phyloP scores from a whole-genome alignment of 352 stramenopile genomes.

The Pythium utonaiense region DNA sequence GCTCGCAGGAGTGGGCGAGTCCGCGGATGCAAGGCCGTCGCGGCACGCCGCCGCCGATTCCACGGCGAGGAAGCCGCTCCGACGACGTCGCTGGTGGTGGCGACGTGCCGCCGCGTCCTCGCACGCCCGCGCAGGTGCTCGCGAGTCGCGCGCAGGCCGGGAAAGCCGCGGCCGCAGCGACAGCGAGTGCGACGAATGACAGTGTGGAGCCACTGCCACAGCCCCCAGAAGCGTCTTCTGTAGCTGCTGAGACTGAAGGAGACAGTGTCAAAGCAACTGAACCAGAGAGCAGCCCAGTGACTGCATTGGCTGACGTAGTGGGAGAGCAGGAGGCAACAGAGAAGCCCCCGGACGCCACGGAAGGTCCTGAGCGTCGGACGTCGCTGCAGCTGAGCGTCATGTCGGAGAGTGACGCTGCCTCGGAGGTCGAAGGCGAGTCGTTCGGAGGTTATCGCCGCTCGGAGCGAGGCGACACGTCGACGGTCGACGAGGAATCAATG shows the following conservation, averaged over 20 bases:
- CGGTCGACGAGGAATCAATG: conserved; percentile 23
- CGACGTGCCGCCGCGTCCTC: conserved; percentile 3
- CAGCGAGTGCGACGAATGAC: not conserved
- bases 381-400: conserved; percentile 10
- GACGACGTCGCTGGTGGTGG: not conserved
- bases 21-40: conserved; percentile 7
- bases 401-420: conserved; percentile 2
- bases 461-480: conserved; percentile 24
- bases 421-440: not conserved
- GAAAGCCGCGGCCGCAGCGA: not conserved
- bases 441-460: conserved; percentile 3
- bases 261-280: not conserved
- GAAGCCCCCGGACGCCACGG: not conserved
- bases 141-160: conserved; percentile 15
- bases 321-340: not conserved
- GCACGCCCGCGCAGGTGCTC: conserved; percentile 22
- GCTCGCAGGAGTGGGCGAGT: conserved; percentile 20
- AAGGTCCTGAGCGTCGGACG: not conserved
- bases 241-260: too few species aligned
- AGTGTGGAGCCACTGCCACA: not conserved
- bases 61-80: conserved; percentile 11
- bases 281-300: not conserved
- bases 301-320: not conserved
- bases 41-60: conserved; percentile 18
- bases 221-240: not conserved